These are phyloP conservation scores for Carex littledalei DNA, from an alignment of 176 grass and related monocot species.

Conservation along the genomic window DNA sequence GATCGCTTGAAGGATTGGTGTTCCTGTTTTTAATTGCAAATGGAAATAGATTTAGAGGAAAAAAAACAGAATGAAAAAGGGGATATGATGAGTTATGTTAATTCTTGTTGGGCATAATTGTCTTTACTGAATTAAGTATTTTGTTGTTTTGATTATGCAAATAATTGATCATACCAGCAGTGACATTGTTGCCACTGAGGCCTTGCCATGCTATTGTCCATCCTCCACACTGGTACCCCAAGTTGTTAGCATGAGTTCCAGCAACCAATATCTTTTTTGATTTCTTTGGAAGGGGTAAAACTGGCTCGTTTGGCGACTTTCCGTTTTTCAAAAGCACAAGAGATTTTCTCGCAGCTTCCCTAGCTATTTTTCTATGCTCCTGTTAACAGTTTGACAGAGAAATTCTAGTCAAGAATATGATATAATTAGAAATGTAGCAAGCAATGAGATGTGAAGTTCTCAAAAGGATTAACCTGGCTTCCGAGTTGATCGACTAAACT, in stretches of 20 bases:
- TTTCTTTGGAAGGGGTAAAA: conserved; percentile 63
- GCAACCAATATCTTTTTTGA: conserved; percentile 55
- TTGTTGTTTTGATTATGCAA: neutral
- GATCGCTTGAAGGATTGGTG: conserved; percentile 54
- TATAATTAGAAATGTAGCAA: neutral
- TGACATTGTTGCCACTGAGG: conserved; percentile 47
- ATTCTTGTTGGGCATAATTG: neutral
- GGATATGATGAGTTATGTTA: neutral
- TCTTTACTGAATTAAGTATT: neutral
- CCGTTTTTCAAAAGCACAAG: conserved; percentile 88
- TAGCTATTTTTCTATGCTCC: conserved; percentile 47
- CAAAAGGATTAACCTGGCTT: conserved; percentile 19
- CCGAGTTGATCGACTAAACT: conserved; percentile 44
- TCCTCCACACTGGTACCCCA: conserved; percentile 75
- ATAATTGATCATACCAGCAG: conserved; percentile 32
- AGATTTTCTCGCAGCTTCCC: conserved; percentile 74
- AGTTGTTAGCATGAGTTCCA: conserved; percentile 68
- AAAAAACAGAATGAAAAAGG: neutral
- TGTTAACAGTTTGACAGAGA: conserved; percentile 12
- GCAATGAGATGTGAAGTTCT: neutral
- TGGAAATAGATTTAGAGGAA: neutral
- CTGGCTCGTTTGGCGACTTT: conserved; percentile 10
- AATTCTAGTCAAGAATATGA: neutral
- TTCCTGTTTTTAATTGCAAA: conserved; percentile 23
- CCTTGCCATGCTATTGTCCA: conserved; percentile 77